Evolutionary conservation across 2,329 filamentous ascomycete genomes (phyloP).

Genomic region (Fusarium drepaniforme): DNA sequence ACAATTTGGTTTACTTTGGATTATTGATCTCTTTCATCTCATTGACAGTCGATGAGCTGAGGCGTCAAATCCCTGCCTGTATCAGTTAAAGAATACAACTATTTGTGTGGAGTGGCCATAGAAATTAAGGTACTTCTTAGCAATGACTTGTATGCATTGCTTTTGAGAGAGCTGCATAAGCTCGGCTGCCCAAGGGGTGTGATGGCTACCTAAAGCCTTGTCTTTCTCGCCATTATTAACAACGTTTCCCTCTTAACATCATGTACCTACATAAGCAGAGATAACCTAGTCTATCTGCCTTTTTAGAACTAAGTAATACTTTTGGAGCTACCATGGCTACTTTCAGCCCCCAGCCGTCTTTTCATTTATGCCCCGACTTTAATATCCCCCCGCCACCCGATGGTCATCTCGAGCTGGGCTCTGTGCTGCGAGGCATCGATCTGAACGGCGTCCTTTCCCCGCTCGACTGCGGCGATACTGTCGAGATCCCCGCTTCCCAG

Average conservation of each 20-base stretch:
- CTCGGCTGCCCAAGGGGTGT: neutral
- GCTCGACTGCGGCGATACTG: neutral
- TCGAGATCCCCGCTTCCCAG: neutral
- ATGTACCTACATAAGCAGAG: too few relatives aligned
- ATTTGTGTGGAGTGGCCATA: neutral
- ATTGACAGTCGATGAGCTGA: neutral
- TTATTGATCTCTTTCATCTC: neutral
- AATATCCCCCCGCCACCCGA: neutral
- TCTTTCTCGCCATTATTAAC: neutral
- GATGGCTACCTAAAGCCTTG: neutral
- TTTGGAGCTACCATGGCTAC: neutral
- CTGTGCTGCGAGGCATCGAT: neutral
- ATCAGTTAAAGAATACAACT: neutral
- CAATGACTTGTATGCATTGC: neutral
- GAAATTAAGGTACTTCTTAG: neutral
- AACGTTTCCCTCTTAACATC: neutral
- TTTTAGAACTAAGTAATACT: too few relatives aligned
- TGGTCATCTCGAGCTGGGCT: neutral
- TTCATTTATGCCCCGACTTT: neutral
- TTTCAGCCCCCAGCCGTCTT: neutral
- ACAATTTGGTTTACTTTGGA: neutral
- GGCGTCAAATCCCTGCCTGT: neutral
- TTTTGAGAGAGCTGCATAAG: neutral
- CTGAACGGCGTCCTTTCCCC: neutral
- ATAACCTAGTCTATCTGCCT: neutral